These are phyloP conservation scores for Emmonsiellopsis sp. DNA, from an alignment of 2,329 filamentous ascomycete genomes.

Conservation along the genomic window DNA sequence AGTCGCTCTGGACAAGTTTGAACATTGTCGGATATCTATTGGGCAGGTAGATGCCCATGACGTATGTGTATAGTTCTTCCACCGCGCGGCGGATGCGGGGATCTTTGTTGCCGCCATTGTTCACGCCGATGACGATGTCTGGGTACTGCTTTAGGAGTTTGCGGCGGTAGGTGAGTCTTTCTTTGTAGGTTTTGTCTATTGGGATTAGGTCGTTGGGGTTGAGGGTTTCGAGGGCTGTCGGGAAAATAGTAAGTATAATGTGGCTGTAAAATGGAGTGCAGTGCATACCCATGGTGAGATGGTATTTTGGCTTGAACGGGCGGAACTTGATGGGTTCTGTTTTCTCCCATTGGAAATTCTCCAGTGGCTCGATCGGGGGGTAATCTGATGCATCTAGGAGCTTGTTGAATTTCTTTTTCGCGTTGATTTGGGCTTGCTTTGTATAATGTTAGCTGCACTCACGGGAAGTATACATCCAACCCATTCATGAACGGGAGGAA, in stretches of 20 bases:
- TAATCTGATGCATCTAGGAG: constrained; percentile 3
- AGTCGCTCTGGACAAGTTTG: constrained; percentile 21
- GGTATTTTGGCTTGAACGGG: constrained; percentile 52
- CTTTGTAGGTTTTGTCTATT: constrained; percentile 51
- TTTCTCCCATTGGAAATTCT: constrained; percentile 41
- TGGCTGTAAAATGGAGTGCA: not conserved
- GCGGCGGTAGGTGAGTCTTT: constrained; percentile 42
- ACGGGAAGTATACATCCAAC: not conserved
- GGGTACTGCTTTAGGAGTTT: constrained; percentile 37
- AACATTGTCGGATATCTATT: constrained; percentile 48
- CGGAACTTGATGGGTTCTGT: constrained; percentile 45
- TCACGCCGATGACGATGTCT: constrained; percentile 30
- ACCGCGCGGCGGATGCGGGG: constrained; percentile 38
- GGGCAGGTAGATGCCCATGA: constrained; percentile 47
- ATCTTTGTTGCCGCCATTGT: constrained; percentile 23
- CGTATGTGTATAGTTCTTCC: constrained; percentile 47
- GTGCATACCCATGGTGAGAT: constrained; percentile 52
- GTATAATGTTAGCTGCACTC: not conserved
- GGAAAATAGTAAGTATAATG: not conserved
- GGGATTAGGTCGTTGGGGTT: constrained; percentile 45
- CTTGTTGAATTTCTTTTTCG: not conserved
- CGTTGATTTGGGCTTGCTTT: not conserved
- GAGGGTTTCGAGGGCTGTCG: constrained; percentile 43
- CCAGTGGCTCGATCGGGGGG: constrained; percentile 26
- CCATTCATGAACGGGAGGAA: not conserved